Evolutionary conservation across 306 rosid species (phyloP).

Genomic region (Abrus pulchellus): DNA sequence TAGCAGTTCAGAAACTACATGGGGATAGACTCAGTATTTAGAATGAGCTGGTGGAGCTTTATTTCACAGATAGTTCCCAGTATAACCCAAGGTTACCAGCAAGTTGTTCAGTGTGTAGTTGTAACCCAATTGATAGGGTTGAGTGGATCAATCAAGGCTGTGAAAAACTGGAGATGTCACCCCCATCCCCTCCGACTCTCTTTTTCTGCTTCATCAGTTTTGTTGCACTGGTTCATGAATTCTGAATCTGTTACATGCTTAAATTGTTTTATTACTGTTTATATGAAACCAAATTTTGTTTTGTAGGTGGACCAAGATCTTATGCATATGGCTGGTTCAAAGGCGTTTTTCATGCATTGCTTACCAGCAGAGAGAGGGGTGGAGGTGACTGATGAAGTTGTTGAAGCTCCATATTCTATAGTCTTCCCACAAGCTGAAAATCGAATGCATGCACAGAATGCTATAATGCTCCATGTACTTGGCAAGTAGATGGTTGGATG

Average conservation of each 20-base stretch:
- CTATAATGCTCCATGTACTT: constrained; percentile 90
- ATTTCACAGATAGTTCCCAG: background rate
- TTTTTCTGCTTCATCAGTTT: background rate
- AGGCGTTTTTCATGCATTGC: constrained; percentile 94
- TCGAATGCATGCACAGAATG: constrained; percentile 96
- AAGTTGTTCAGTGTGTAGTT: background rate
- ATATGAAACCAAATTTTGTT: constrained; percentile 6
- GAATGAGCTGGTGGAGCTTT: background rate
- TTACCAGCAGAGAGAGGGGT: constrained; percentile 98
- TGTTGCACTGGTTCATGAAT: background rate
- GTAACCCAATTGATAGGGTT: background rate
- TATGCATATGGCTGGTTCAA: constrained; percentile 87
- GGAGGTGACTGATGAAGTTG: constrained; percentile 88
- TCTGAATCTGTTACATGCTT: background rate
- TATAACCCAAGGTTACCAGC: background rate
- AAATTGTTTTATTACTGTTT: background rate
- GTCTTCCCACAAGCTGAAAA: constrained; percentile 98
- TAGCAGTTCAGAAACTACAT: background rate
- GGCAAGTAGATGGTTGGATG: constrained; percentile 56
- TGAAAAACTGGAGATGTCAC: background rate
- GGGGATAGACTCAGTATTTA: background rate
- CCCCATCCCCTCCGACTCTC: background rate
- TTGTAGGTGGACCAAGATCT: constrained; percentile 76
- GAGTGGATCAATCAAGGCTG: background rate
- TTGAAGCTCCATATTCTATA: constrained; percentile 91